Percentiles rank a stretch among this genome's conserved stretches.
Evolutionary conservation across 441 rosid genomes (phyloP).

Genomic region (Erodium texanum): DNA sequence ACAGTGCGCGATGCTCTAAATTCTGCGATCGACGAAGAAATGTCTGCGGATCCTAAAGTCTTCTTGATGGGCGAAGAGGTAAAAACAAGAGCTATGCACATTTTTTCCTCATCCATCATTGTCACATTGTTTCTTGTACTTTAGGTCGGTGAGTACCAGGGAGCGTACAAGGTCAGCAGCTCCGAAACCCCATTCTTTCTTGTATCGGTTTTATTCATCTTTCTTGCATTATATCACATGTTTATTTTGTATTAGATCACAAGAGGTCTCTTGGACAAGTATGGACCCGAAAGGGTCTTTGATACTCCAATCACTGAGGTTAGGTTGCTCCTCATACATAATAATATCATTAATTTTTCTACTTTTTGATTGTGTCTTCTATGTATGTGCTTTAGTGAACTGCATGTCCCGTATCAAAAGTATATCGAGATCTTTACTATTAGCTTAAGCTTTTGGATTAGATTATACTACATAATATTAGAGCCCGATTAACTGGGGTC

Average conservation of each 20-base stretch:
- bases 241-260: conserved; percentile 39
- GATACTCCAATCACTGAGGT: conserved; percentile 98
- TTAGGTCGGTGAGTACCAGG: conserved; percentile 96
- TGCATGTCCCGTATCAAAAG: too few species aligned
- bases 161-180: conserved; percentile 83
- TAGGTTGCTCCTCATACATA: too few species aligned
- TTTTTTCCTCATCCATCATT: not conserved
- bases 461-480: too few species aligned
- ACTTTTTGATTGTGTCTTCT: not conserved
- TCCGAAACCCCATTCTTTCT: not conserved
- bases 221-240: conserved; percentile 6
- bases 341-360: too few species aligned
- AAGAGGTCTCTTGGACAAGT: conserved; percentile 82
- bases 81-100: not conserved
- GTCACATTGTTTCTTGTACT: not conserved
- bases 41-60: conserved; percentile 24
- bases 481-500: too few species aligned
- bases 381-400: too few species aligned
- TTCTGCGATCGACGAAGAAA: conserved; percentile 23
- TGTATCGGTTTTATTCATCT: not conserved
- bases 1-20: conserved; percentile 23
- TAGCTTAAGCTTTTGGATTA: too few species aligned
- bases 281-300: conserved; percentile 89
- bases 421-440: too few species aligned
- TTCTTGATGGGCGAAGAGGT: conserved; percentile 27